Evolutionary conservation across 495 filamentous ascomycete genomes (phyloP).

Genomic region (Penicillium cinerascens): DNA sequence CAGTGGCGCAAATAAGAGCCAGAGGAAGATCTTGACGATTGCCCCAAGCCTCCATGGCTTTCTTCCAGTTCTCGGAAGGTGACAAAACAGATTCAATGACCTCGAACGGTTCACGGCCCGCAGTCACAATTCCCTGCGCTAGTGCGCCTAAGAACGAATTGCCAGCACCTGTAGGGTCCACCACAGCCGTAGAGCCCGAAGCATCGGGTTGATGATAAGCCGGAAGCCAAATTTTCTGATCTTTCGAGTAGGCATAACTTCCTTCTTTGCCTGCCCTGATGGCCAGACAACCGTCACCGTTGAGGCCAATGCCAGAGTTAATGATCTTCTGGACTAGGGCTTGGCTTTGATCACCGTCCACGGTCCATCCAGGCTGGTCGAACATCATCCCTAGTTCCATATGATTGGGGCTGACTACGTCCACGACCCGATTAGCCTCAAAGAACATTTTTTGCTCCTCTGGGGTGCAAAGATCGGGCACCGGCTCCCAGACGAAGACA

Average conservation of each 20-base stretch:
- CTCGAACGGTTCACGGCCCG: conserved; percentile 38
- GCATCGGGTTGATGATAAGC: conserved; percentile 50
- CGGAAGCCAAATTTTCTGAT: conserved; percentile 46
- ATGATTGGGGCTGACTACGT: conserved; percentile 88
- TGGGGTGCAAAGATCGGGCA: conserved; percentile 81
- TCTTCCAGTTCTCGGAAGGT: conserved; percentile 29
- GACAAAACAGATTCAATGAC: conserved; percentile 35
- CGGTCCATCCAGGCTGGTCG: conserved; percentile 53
- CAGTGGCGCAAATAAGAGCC: conserved; percentile 73
- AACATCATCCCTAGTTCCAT: conserved; percentile 80
- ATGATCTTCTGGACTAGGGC: conserved; percentile 57
- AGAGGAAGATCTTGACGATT: conserved; percentile 51
- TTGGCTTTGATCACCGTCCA: conserved; percentile 43
- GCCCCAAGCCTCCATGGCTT: conserved; percentile 24
- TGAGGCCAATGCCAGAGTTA: conserved; percentile 44
- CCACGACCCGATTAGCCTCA: conserved; percentile 66
- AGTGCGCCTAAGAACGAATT: conserved; percentile 89
- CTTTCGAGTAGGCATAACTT: conserved; percentile 48
- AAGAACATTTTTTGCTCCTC: conserved; percentile 70
- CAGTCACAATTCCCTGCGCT: conserved; percentile 66
- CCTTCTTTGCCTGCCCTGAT: conserved; percentile 57
- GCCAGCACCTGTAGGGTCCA: conserved; percentile 94
- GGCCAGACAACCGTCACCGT: conserved; percentile 46
- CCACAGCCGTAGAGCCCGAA: conserved; percentile 49
- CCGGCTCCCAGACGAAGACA: conserved; percentile 90